Evolutionary conservation across 1,139 yeast genomes (phyloP).

Genomic region (Pichia cactophila): DNA sequence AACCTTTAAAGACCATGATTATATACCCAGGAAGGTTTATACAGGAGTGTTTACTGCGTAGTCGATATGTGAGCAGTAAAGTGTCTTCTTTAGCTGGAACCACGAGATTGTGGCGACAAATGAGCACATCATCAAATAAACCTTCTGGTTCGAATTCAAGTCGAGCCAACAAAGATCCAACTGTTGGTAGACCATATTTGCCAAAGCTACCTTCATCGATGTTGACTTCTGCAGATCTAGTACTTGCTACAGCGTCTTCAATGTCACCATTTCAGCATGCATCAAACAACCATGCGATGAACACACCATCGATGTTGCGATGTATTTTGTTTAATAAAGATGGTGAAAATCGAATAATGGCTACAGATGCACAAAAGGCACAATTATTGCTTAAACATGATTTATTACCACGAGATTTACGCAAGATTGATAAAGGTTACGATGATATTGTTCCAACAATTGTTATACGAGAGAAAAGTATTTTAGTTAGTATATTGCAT

Average conservation of each 20-base stretch:
- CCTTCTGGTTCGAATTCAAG: background rate
- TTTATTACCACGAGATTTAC: slow-evolving; percentile 69
- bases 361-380: slow-evolving; percentile 72
- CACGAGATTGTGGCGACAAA: background rate
- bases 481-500: slow-evolving; percentile 72
- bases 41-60: background rate
- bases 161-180: background rate
- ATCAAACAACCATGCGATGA: background rate
- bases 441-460: slow-evolving; percentile 88
- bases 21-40: too few relatives aligned
- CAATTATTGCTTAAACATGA: slow-evolving; percentile 69
- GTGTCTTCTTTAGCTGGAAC: background rate
- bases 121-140: background rate
- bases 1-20: too few relatives aligned
- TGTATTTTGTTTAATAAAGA: slow-evolving; percentile 73
- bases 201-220: slow-evolving; percentile 1
- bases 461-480: slow-evolving; percentile 68
- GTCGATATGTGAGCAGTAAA: background rate
- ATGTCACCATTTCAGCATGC: slow-evolving; percentile 6
- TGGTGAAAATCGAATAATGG: slow-evolving; percentile 69
- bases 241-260: slow-evolving; percentile 10
- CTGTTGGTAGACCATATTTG: background rate
- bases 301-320: slow-evolving; percentile 25
- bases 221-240: slow-evolving; percentile 9
- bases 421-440: slow-evolving; percentile 83